Conservation (phyloP, 75 land plant genomes). For the Gnetum montanum region DNA sequence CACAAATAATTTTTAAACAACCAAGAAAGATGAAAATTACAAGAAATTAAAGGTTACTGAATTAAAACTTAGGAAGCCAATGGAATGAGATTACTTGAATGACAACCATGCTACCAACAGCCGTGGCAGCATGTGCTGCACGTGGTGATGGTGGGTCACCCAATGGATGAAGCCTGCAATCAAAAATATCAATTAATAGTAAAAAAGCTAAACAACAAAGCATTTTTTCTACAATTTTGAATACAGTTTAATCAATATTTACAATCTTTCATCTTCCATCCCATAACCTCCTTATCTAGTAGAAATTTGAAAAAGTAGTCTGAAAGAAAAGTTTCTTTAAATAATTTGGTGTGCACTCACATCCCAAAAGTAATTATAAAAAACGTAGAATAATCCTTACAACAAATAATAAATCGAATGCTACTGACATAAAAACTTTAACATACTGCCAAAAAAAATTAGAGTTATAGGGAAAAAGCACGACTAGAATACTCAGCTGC, state of each 20-base stretch:
- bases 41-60: not conserved
- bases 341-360: too few relatives aligned
- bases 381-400: too few relatives aligned
- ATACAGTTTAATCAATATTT: not conserved
- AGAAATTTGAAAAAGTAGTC: too few relatives aligned
- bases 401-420: too few relatives aligned
- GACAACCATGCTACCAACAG: constrained; percentile 52
- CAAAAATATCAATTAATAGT: not conserved
- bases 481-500: not conserved
- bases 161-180: constrained; percentile 32
- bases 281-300: too few relatives aligned
- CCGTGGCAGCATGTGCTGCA: constrained; percentile 54
- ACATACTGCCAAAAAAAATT: too few relatives aligned
- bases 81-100: constrained; percentile 22
- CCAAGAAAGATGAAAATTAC: not conserved
- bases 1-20: too few relatives aligned
- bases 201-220: not conserved
- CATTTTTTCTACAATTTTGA: not conserved
- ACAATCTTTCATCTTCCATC: not conserved
- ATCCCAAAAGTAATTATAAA: too few relatives aligned
- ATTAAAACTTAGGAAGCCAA: not conserved
- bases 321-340: too few relatives aligned
- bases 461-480: too few relatives aligned
- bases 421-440: too few relatives aligned
- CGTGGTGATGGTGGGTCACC: constrained; percentile 56